Evolutionary conservation across 352 stramenopile species (phyloP).

Genomic region (Phytophthora idaei): DNA sequence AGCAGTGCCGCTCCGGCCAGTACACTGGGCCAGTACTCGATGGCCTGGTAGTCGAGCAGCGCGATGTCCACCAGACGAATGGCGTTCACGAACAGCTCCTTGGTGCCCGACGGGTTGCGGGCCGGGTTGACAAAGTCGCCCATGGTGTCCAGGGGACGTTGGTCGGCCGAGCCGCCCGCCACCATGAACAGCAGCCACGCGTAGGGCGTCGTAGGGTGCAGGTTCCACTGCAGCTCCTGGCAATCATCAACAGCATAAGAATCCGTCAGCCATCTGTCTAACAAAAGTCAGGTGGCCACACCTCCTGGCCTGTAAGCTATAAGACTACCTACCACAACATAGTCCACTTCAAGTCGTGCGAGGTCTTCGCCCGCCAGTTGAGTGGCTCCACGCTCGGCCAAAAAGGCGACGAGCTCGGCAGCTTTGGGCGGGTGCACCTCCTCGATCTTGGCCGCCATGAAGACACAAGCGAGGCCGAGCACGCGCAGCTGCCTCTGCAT

Average conservation of each 20-base stretch:
- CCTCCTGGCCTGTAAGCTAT: not conserved
- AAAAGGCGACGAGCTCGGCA: conserved; percentile 64
- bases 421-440: conserved; percentile 81
- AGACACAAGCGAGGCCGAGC: conserved; percentile 67
- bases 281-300: not conserved
- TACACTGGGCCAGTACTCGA: conserved; percentile 79
- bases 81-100: conserved; percentile 74
- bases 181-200: conserved; percentile 83
- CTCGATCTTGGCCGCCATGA: conserved; percentile 88
- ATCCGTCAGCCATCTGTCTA: conserved; percentile 23
- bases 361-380: conserved; percentile 58
- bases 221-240: conserved; percentile 84
- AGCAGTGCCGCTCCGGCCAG: conserved; percentile 75
- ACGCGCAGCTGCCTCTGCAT: conserved; percentile 67
- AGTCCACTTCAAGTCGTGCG: conserved; percentile 62
- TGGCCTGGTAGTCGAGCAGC: conserved; percentile 78
- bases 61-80: conserved; percentile 76
- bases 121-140: conserved; percentile 72
- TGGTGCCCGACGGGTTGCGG: conserved; percentile 64
- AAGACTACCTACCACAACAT: conserved; percentile 52
- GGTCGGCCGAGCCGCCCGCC: conserved; percentile 65
- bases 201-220: conserved; percentile 76
- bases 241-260: conserved; percentile 17
- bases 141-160: conserved; percentile 70
- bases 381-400: conserved; percentile 54